Base-by-base conservation (phyloP, 2,329 filamentous ascomycete genomes). In the Phyllosticta citrichinensis region DNA sequence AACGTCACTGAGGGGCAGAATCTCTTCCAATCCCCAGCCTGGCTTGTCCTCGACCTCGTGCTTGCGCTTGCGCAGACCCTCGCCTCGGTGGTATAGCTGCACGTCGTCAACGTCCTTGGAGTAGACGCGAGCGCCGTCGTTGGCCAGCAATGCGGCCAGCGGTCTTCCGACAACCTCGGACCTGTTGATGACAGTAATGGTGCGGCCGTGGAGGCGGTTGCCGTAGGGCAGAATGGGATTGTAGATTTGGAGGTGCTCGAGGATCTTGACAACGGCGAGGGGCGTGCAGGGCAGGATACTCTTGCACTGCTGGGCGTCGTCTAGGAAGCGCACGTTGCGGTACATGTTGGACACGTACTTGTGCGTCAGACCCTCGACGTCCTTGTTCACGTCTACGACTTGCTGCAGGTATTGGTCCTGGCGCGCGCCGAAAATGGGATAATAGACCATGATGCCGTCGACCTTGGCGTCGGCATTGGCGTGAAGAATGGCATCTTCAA, bases 261-360 rank as follows among this genome's bases (percentile, higher is more conserved):
- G 82, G 66, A 97, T 95, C 81, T 99, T 99, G 79, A 97, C 89
- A 63, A 96, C 88, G 25, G 94, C 94, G 24, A 99, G 83, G 17
- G 94, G 94, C 2, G 94, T 99, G 80, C 94, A 99, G 5, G 94
- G 94, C 58, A 99, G 79, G 66, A 97, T 90, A 56, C 88, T 95
- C 79, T 99, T 97, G 74, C 90, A 89, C 62, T 79, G 81, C 74
- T 91, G 89, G 52, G 81, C 75, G 4, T 87, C 87, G 75, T 99
- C 94, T 61, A 99, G 81, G 79, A 92, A 97, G 66, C 94, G 90
- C 69, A 96, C 85, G 78, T 99, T 99, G 80, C 97, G 89, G 78
- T 97, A 99, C 92, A 99, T 97, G 82, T 99, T 99, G 83, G 93
- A 92, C 71, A 97, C 88, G 77, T 97, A 92, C 71, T 87, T 87